Percentiles rank a stretch among this genome's conserved stretches.
Evolutionary conservation across 2,329 filamentous ascomycete genomes (phyloP).

Genomic region (Fusarium sp.): DNA sequence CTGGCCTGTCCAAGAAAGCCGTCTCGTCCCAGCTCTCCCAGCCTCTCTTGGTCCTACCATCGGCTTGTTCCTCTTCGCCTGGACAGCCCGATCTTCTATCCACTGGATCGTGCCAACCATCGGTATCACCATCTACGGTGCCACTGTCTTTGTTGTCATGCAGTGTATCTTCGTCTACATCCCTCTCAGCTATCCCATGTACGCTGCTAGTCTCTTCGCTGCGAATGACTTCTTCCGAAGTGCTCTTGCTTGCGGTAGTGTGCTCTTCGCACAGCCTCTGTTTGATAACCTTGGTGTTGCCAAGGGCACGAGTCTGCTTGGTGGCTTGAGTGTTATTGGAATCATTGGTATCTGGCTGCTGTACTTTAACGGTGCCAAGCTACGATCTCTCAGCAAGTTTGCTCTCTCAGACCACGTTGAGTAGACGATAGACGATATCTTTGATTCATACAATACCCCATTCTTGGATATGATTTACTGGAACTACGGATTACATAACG

Average conservation of each 20-base stretch:
- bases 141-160: slow-evolving; percentile 65
- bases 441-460: neutral
- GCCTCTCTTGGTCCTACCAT: slow-evolving; percentile 65
- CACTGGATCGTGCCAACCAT: slow-evolving; percentile 68
- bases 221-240: slow-evolving; percentile 70
- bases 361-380: slow-evolving; percentile 66
- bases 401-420: slow-evolving; percentile 53
- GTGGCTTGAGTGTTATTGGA: slow-evolving; percentile 64
- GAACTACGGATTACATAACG: neutral
- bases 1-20: slow-evolving; percentile 64
- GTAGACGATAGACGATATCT: neutral
- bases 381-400: slow-evolving; percentile 70
- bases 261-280: slow-evolving; percentile 71
- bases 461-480: neutral
- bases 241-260: slow-evolving; percentile 68
- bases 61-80: slow-evolving; percentile 72
- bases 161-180: slow-evolving; percentile 72
- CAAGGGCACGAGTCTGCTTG: slow-evolving; percentile 67
- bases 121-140: slow-evolving; percentile 67
- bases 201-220: slow-evolving; percentile 70
- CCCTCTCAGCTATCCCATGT: slow-evolving; percentile 65
- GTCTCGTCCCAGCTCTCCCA: slow-evolving; percentile 66
- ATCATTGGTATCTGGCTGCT: slow-evolving; percentile 70
- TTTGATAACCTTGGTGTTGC: slow-evolving; percentile 70
- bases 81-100: slow-evolving; percentile 64